Base-by-base conservation (phyloP, 2,329 filamentous ascomycete species). In the Microsporum audouinii region DNA sequence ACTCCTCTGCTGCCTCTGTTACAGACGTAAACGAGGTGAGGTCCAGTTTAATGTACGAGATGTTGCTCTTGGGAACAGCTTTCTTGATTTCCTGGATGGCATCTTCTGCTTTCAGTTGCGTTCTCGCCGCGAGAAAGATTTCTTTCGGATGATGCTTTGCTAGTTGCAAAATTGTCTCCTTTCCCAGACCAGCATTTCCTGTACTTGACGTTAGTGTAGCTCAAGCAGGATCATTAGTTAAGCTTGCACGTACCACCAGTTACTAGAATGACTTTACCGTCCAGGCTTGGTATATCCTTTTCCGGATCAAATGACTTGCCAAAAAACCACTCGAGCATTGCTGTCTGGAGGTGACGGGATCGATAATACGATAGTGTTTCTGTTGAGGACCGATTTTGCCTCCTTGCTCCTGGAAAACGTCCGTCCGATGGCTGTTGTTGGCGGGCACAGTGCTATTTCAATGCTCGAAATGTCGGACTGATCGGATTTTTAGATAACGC, bases 51-150 rank as follows among this genome's bases (percentile, higher is more conserved):
- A 84, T 67, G 62, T 75, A 73, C 41, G 72, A 70, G 60, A 82
- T 75, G 6, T 65, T 70, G 51, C 63, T 12, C 51, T 62, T 7
- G 36, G 41, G n/a, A 41, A 70, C 57, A 68, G 62, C 59, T 63
- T 76, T 67, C 12, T 57, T 4, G 63, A 77, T 73, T 2, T 73
- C 71, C 14, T 77, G 69, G 47, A 82, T 77, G 6, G 76, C 73
- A 5, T 75, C 72, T 27, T 73, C 76, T 8, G 76, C 76, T 51
- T 76, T 72, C 43, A 68, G 65, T 55, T 71, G 70, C 17, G 72
- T 78, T 51, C 81, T 78, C 1, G 79, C 80, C 10, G 76, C 80
- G 62, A 84, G 76, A 71, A 79, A 83, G 63, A 84, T 79, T 61
- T 81, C 77, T 0, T 72, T 71, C 1, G 82, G 80, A 6, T 73